phyloP scores from a whole-genome alignment of 257 asterid genomes.

The Ajuga chamaepitys region DNA sequence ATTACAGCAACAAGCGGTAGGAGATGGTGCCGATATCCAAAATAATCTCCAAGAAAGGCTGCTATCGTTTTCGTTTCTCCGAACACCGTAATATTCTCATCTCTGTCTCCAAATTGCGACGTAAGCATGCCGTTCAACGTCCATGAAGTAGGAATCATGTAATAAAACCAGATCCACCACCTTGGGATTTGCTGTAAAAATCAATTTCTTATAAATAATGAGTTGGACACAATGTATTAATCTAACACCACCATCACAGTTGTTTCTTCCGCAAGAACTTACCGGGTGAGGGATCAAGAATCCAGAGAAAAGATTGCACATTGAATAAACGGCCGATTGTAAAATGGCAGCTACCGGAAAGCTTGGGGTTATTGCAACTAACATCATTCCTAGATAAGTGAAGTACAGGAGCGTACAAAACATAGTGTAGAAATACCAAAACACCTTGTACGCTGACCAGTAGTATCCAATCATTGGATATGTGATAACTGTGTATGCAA shows the following conservation, averaged over 20 bases:
- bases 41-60: slow-evolving; percentile 41
- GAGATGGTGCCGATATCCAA: slow-evolving; percentile 34
- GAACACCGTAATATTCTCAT: slow-evolving; percentile 32
- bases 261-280: neutral
- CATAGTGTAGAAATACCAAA: slow-evolving; percentile 41
- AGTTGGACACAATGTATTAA: neutral
- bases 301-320: slow-evolving; percentile 50
- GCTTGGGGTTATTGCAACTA: slow-evolving; percentile 48
- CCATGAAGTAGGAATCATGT: slow-evolving; percentile 53
- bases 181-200: slow-evolving; percentile 46
- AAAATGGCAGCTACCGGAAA: slow-evolving; percentile 44
- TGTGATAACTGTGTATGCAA: slow-evolving; percentile 36
- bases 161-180: slow-evolving; percentile 59
- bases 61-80: slow-evolving; percentile 37
- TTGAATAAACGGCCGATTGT: slow-evolving; percentile 44
- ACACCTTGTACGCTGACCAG: slow-evolving; percentile 38
- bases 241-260: neutral
- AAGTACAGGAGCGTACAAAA: slow-evolving; percentile 43
- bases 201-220: neutral
- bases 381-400: slow-evolving; percentile 54
- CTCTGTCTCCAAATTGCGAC: slow-evolving; percentile 54
- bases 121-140: slow-evolving; percentile 41
- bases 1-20: slow-evolving; percentile 51
- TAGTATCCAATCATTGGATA: slow-evolving; percentile 58
- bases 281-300: slow-evolving; percentile 50